Evolutionary conservation across 768 basidiomycete genomes (phyloP), one percentile per base, ranked within the genome.

Genomic region (Phaeotremella skinneri): DNA sequence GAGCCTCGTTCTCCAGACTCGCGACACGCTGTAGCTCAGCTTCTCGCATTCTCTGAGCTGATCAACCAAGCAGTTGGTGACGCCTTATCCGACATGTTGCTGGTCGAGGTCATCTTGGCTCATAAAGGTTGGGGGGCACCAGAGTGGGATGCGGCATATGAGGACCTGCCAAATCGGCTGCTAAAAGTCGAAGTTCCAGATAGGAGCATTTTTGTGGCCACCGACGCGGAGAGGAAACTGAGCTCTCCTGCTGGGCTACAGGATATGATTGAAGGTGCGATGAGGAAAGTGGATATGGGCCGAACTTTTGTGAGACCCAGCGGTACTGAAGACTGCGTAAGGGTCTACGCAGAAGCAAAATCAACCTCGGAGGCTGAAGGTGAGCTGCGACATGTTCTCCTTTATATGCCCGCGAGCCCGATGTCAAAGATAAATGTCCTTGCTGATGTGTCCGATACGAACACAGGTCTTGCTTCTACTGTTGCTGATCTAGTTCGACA

Each of bases 51-150:
- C 56, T 86, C 85, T 14, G 81, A 88, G 31, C 80, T 98, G 45
- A 93, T 98, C 79, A 99, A 99, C 70, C 94, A 98, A 78, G 93
- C 96, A 7, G 94, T 99, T 42, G 96, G 96, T 1, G 96, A 99
- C 78, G 94, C 92, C 4, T 81, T 97, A 21, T 93, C 90, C 14
- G 96, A 99, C 75, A 85, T 94, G 84, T 85, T 99, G 32, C 85
- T 98, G 27, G 94, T 98, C 29, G 93, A 97, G 72, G 85, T 85
- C 27, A 89, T 98, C 41, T 85, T 99, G 21, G 83, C 90, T 2
- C 91, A 94, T 77, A 88, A 87, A 70, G 84, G 87, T 5, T 97
- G 91, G 81, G 70, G 72, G 0, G 84, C 85, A 41, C 86, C 84
- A 6, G 87, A 91, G 68, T 99, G 96, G 96, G 90, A 98, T 73